Evolutionary conservation across 2,329 filamentous ascomycete genomes (phyloP).

Genomic region (Tolypocladium ovalisporum): DNA sequence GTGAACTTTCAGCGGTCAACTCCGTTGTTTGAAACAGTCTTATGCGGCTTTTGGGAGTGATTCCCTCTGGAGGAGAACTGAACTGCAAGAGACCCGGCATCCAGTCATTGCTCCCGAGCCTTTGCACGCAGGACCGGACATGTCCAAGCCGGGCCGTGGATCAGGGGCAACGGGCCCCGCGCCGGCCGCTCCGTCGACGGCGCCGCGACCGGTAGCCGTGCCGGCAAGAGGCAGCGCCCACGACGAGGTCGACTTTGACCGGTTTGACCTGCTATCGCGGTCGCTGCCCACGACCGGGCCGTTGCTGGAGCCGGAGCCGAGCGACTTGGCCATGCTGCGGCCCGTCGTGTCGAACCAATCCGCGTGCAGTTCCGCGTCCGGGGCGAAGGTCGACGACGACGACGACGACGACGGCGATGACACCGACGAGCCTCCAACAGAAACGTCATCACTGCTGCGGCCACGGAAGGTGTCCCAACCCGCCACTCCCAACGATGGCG

Average conservation of each 20-base stretch:
- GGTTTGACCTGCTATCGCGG: conserved; percentile 21
- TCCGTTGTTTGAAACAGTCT: background rate
- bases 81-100: background rate
- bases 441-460: conserved; percentile 15
- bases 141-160: background rate
- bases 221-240: background rate
- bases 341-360: conserved; percentile 7
- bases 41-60: background rate
- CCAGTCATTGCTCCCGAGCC: background rate
- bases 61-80: background rate
- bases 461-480: conserved; percentile 1
- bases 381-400: conserved; percentile 2
- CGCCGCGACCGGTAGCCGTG: background rate
- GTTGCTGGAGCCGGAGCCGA: conserved; percentile 29
- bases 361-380: background rate
- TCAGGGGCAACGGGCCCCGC: background rate
- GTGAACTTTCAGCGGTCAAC: background rate
- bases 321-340: conserved; percentile 28
- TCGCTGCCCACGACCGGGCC: conserved; percentile 26
- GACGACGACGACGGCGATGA: conserved; percentile 1
- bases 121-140: background rate
- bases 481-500: background rate
- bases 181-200: background rate
- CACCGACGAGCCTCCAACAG: conserved; percentile 3
- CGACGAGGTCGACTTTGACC: conserved; percentile 3